Evolutionary conservation across 176 grass and related monocot species (phyloP), one percentile per base, ranked within the genome.

Genomic region (Paspalum vaginatum): DNA sequence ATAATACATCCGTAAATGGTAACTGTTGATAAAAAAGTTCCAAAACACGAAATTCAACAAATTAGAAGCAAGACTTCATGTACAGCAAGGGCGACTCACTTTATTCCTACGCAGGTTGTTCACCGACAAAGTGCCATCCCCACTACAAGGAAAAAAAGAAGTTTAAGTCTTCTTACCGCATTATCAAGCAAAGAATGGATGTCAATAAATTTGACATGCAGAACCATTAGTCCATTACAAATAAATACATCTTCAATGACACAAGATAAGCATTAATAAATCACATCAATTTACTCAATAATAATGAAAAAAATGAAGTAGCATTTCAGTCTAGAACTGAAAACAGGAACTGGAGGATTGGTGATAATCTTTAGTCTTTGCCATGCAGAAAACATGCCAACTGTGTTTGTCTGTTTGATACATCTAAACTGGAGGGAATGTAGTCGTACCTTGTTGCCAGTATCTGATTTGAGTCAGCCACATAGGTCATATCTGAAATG

Each of bases 91-190:
- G 22, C 18, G 75, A 84, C 90, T 88, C 59, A 98, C 92, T 92
- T 91, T 99, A 61, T 89, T 95, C 85, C 94, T 91, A 47, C 70
- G 68, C 39, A 99, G 86, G 71, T 71, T 88, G 81, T 85, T 95
- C 46, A 99, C 88, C 25, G 96, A 99, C 85, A 99, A 72, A 77
- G 92, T 93, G 48, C 92, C 96, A 61, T 99, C 96, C 2, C 96
- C 88, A 80, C 92, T 99, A 82, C 67, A 92, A 87, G 81, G 72
- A 77, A 59, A 5, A 59, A 45, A 47, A 84, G 16, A n/a, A 75
- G 38, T 70, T 44, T 24, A 70, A 75, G 18, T 50, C 50, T 42
- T 58, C 16, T 84, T 77, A 42, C 42, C 21, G 85, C 10, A 65
- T 41, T 25, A 77, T 27, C 17, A 68, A 21, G 56, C 17, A 78